Evolutionary conservation across 768 basidiomycete genomes (phyloP).

Genomic region (Russula lepida): DNA sequence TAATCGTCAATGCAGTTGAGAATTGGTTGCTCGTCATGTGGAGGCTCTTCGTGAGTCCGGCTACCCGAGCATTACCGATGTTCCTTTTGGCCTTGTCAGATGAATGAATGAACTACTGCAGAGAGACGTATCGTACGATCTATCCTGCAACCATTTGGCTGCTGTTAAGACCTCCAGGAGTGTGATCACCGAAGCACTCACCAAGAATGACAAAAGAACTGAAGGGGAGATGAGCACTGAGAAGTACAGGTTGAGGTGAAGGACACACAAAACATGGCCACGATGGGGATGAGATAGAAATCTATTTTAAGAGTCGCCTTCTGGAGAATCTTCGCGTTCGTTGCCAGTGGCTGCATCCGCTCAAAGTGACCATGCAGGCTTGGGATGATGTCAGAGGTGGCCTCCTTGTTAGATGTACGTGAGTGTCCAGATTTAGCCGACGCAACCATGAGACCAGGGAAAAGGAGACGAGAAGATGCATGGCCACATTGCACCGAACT

Average conservation of each 20-base stretch:
- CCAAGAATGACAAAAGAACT: conserved; percentile 19
- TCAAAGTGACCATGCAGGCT: neutral
- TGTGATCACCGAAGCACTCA: neutral
- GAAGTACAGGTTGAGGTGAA: neutral
- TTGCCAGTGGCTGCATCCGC: conserved; percentile 14
- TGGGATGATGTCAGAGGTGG: neutral
- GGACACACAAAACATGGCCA: conserved; percentile 18
- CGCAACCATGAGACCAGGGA: neutral
- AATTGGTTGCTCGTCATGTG: conserved; percentile 28
- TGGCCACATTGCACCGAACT: neutral
- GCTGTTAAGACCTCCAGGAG: neutral
- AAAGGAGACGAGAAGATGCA: neutral
- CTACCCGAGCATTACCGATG: conserved; percentile 28
- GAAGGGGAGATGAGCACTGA: neutral
- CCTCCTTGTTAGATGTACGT: neutral
- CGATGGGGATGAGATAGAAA: conserved; percentile 12
- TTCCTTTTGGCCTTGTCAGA: conserved; percentile 14
- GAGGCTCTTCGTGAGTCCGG: conserved; percentile 28
- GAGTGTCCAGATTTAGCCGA: neutral
- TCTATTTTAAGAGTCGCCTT: conserved; percentile 15
- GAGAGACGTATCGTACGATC: conserved; percentile 17
- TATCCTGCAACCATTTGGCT: conserved; percentile 2
- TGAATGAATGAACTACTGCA: neutral
- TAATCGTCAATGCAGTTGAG: conserved; percentile 16
- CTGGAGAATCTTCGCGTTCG: neutral